These are phyloP conservation scores for Saccharomyces mikatae DNA, from an alignment of 805 yeast species.

Conservation along the genomic window DNA sequence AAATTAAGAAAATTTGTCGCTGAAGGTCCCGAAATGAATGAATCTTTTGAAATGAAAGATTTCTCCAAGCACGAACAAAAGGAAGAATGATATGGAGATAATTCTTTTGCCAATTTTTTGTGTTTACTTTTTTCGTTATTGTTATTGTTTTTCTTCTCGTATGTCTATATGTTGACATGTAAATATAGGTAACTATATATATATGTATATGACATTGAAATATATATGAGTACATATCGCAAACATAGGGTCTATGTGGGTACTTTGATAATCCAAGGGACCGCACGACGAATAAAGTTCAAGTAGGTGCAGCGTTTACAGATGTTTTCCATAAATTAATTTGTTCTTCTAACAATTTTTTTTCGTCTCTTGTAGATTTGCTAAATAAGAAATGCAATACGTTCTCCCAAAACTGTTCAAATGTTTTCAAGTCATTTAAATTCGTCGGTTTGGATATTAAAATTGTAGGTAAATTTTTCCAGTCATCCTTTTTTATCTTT, in stretches of 20 bases:
- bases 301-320: background rate
- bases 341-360: background rate
- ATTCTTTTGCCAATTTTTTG: background rate
- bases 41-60: constrained; percentile 30
- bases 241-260: background rate
- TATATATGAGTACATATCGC: background rate
- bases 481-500: constrained; percentile 16
- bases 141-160: background rate
- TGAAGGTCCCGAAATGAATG: constrained; percentile 37
- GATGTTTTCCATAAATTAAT: background rate
- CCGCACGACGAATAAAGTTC: background rate
- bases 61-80: constrained; percentile 18
- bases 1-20: constrained; percentile 51
- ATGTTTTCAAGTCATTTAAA: constrained; percentile 29
- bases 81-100: constrained; percentile 1
- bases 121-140: background rate
- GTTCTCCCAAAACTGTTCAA: constrained; percentile 44
- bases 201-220: background rate
- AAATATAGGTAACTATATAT: background rate
- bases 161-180: background rate
- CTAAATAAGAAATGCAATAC: background rate
- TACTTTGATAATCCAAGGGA: background rate
- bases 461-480: constrained; percentile 21
- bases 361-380: background rate
- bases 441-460: constrained; percentile 26